Conservation (phyloP, 192 early-diverging fungal species). For the Entrophospora sp. region DNA sequence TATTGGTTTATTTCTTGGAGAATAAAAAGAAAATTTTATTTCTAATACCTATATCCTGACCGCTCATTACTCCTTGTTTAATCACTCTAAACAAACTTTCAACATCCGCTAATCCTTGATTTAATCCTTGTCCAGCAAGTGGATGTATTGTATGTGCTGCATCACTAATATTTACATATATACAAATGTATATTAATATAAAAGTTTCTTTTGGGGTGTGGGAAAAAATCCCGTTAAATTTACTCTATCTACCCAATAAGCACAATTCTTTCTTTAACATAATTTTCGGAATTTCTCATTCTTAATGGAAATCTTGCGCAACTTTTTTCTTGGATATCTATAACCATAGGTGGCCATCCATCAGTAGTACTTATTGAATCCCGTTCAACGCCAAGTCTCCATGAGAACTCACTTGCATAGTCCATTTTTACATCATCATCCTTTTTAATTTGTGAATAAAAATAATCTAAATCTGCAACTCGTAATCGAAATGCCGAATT, state of each 20-base stretch:
- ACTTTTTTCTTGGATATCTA: conserved; percentile 52
- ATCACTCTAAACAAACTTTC: conserved; percentile 57
- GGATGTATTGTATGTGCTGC: conserved; percentile 95
- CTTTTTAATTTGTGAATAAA: conserved; percentile 54
- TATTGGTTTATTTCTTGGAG: neutral
- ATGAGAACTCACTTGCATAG: conserved; percentile 50
- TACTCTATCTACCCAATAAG: conserved; percentile 90
- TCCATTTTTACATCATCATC: conserved; percentile 36
- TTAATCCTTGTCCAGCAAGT: conserved; percentile 93
- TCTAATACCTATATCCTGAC: conserved; percentile 70
- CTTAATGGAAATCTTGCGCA: conserved; percentile 77
- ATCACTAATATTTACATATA: conserved; percentile 58
- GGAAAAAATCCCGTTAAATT: no score
- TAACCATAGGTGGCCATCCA: conserved; percentile 48
- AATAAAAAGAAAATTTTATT: neutral
- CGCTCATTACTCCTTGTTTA: conserved; percentile 51
- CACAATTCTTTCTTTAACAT: conserved; percentile 69
- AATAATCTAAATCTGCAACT: conserved; percentile 61
- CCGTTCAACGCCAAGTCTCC: conserved; percentile 53
- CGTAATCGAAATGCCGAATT: conserved; percentile 76
- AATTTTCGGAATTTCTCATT: conserved; percentile 70
- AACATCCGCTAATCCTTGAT: conserved; percentile 85
- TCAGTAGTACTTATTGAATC: neutral
- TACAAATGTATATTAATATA: no score
- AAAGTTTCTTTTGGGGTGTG: no score